phyloP scores from a whole-genome alignment of 306 rosid genomes.

The Quercus aquifolioides region DNA sequence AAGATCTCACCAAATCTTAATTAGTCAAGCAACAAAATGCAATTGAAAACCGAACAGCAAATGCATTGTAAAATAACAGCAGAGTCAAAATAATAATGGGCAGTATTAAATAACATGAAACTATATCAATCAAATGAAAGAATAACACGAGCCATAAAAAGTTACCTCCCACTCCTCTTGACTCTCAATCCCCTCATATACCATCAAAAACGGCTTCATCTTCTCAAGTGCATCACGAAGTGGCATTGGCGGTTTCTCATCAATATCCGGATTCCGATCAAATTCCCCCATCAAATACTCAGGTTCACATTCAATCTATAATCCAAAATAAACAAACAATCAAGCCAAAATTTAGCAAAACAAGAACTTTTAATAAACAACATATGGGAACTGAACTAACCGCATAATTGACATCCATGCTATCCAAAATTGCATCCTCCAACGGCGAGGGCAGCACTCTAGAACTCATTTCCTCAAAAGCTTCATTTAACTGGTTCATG shows the following conservation, averaged over 20 bases:
- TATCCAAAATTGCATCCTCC: constrained; percentile 55
- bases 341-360: neutral
- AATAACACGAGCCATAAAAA: constrained; percentile 15
- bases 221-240: constrained; percentile 87
- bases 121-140: neutral
- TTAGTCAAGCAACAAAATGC: neutral
- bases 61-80: neutral
- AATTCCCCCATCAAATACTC: constrained; percentile 83
- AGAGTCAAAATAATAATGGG: neutral
- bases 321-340: constrained; percentile 19
- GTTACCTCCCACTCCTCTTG: constrained; percentile 98
- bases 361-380: neutral
- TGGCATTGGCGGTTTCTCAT: constrained; percentile 79
- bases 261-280: constrained; percentile 79
- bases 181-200: constrained; percentile 76
- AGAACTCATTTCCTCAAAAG: constrained; percentile 51
- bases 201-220: constrained; percentile 93
- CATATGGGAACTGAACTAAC: constrained; percentile 34
- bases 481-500: constrained; percentile 63
- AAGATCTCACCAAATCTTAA: neutral
- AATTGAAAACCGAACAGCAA: neutral
- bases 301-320: constrained; percentile 91
- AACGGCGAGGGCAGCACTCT: constrained; percentile 59
- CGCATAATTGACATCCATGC: constrained; percentile 45
- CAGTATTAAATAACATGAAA: neutral